phyloP scores from a whole-genome alignment of 805 yeast genomes.

The Starmera amethionina region DNA sequence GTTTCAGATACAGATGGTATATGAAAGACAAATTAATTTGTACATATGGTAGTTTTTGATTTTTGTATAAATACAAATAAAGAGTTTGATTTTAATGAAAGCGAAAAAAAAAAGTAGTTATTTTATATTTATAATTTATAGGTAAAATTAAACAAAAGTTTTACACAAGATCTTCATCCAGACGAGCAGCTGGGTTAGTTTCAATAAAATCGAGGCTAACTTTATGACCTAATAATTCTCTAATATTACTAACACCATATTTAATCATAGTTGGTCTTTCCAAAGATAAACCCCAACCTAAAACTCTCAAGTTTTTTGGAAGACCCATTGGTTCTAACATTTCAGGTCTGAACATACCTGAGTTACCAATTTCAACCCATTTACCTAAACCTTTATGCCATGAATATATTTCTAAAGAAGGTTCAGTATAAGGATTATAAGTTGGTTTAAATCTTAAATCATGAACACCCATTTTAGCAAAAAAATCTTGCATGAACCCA shows the following conservation, averaged over 20 bases:
- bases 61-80: too few species aligned
- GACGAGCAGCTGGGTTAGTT: constrained; percentile 93
- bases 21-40: constrained; percentile 14
- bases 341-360: constrained; percentile 99
- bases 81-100: too few species aligned
- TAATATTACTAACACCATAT: constrained; percentile 88
- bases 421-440: constrained; percentile 98
- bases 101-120: too few species aligned
- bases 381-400: constrained; percentile 90
- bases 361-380: constrained; percentile 99
- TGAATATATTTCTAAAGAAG: constrained; percentile 94
- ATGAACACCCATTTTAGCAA: constrained; percentile 93
- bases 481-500: constrained; percentile 97
- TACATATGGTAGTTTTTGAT: too few species aligned
- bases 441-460: constrained; percentile 97
- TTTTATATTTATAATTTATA: too few species aligned
- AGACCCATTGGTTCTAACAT: constrained; percentile 98
- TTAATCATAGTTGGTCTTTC: constrained; percentile 99
- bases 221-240: constrained; percentile 96
- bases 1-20: constrained; percentile 26
- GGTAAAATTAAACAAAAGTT: neutral
- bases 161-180: constrained; percentile 57
- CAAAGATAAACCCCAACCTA: constrained; percentile 95
- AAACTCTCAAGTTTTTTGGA: constrained; percentile 86
- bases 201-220: constrained; percentile 91